Base-by-base conservation (phyloP, 1,139 yeast species). In the Scheffersomyces segobiensis region DNA sequence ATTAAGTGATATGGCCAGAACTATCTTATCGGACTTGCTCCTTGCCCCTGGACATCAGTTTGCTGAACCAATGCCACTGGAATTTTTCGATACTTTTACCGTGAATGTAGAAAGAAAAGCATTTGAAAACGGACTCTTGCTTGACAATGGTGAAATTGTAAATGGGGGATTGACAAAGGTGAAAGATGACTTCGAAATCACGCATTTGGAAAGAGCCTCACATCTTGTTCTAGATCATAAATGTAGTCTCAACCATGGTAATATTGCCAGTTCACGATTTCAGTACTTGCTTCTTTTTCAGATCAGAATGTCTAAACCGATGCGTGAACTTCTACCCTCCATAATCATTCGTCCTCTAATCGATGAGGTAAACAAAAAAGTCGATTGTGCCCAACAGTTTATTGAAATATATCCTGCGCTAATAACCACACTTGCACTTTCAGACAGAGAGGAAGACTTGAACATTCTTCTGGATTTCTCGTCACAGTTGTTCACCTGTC, bases 361-460 rank as follows among this genome's bases (percentile, higher is more conserved):
- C 0, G 77, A 86, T 0, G 85, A 85, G 52, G 60, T 78, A 1
- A 67, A 69, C 0, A 74, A 71, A 57, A 87, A 88, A 64, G 72
- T 76, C 1, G 60, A 70, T 12, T 85, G 88, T 59, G 79, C 87
- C 24, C 66, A 73, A 17, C 91, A 87, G 60, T 76, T 85, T 54
- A 74, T 85, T 18, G 79, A 81, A 51, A 76, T 88, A 0, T 86
- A 86, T 63, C 89, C 91, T 4, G 77, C 80, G 18, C 70, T 87
- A 56, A 72, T 86, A 17, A 74, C 77, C 2, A 76, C 81, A 5
- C 73, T 80, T 59, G 83, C 86, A 4, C 68, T 72, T 20, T 70
- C 81, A 39, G 96, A 89, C 66, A 76, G 93, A 59, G 95, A 89
- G 68, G 90, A 89, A 60, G 84, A 82, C 60, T 71, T 87, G 49